Evolutionary conservation across 176 grass and related monocot genomes (phyloP), one percentile per base, ranked within the genome.

Genomic region (Cymbopogon citratus): DNA sequence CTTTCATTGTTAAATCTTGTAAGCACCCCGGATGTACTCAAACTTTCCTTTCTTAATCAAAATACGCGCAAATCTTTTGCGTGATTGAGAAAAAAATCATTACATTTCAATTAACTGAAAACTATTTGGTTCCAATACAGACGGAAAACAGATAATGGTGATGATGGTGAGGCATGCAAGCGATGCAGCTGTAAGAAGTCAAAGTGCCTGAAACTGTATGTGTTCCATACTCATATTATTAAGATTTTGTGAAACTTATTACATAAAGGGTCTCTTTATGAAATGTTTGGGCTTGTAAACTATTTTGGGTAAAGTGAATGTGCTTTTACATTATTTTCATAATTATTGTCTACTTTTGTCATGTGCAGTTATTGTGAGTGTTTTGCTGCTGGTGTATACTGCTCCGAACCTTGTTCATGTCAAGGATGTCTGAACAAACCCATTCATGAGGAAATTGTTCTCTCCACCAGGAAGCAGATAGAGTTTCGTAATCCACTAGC

Each of bases 331-430:
- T 29, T 40, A 66, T 48, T 63, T 26, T 87, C 12, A 89, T 57
- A 73, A 25, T 64, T n/a, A 43, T 36, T 86, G 39, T 8, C 12
- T 23, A 52, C 10, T 43, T 15, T 57, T 89, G 3, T 79, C 24
- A 66, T 85, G 54, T 88, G 83, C 80, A 99, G 97, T 63, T 99
- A 99, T 83, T 99, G 97, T 12, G 97, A 95, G 89, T 99, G 97
- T 78, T 99, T 99, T 87, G 97, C 97, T 77, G 97, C 97, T 78
- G 97, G 97, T 41, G 97, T 99, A n/a, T 99, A 99, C 74, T 99
- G 97, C 62, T 99, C 91, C 0, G 97, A 99, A 74, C 97, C 93
- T 71, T 99, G 97, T 82, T 85, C 97, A 33, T 96, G 97, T 54
- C 97, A 99, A 74, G 93, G 91, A 54, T 99, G 96, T 76, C 78